Base-by-base conservation (phyloP, 192 early-diverging fungal genomes). In the Chytriomyces confervae region DNA sequence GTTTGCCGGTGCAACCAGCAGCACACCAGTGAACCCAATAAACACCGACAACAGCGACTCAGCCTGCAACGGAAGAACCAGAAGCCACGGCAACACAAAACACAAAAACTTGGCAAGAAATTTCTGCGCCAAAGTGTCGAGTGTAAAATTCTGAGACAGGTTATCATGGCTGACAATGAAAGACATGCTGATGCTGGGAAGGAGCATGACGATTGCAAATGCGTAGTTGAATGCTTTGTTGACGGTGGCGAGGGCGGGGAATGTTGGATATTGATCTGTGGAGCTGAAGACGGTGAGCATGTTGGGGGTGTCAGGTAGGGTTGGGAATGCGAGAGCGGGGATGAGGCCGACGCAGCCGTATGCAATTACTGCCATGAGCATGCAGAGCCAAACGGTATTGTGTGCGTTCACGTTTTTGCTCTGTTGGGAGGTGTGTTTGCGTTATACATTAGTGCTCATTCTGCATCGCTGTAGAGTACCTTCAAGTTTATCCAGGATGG, bases 401-500 rank as follows among this genome's bases (percentile, higher is more conserved):
- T 89, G 88, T 5, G 80, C 85, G 75, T 83, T 89, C 6, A 89
- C 86, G 53, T 78, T 76, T 20, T 80, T 80, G 71, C 76, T 72
- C 86, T 87, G 50, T 43, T 48, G 67, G 1, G 62, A 36, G 36
- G 36, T 36, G 36, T 36, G 36, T 36, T 36, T 20, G 10, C n/a
- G 36, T 48, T 2, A 79, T 18, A 23, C 16, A 27, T 11, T 18
- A 29, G 61, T 23, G 45, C 80, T 50, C 7, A 62, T 23, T 23
- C 13, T 45, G 43, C 50, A 57, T 65, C 18, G n/a, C 29, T 9
- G 57, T 7, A 23, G 8, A 46, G 9, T 29, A 87, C 86, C 81
- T 89, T 89, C n/a, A 89, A 72, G 66, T 89, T 89, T 36, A 89
- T 82, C 87, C 87, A 89, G 20, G 80, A 81, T 61, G 88, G 88